Conservation (phyloP, 371 early-diverging fungal species). For the Mucor lusitanicus region DNA sequence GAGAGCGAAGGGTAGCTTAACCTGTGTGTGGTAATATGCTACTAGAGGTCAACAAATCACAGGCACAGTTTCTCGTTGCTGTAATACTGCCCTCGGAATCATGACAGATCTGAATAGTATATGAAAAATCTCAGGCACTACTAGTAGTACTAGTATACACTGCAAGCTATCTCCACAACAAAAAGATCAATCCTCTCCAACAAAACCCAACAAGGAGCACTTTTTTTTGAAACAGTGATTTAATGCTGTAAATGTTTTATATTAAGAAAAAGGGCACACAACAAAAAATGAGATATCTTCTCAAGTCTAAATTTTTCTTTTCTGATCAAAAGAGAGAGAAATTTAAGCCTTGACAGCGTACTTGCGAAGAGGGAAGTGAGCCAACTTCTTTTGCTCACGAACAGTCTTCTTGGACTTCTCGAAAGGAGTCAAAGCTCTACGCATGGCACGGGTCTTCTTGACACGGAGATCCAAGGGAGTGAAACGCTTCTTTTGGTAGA, state of each 20-base stretch:
- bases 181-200: no score
- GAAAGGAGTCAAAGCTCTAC: conserved; percentile 85
- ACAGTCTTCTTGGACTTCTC: conserved; percentile 75
- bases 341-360: conserved; percentile 86
- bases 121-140: no score
- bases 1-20: no score
- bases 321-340: not conserved
- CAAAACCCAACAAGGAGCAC: no score
- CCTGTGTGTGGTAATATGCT: no score
- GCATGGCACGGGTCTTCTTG: conserved; percentile 98
- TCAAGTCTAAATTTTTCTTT: not conserved
- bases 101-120: no score
- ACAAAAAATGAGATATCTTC: conserved; percentile 1
- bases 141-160: no score
- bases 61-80: no score
- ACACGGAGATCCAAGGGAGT: conserved; percentile 90
- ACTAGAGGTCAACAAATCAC: no score
- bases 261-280: not conserved
- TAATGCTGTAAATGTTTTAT: not conserved
- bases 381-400: conserved; percentile 81
- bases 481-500: conserved; percentile 91
- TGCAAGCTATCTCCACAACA: no score
- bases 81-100: no score
- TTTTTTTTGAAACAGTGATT: not conserved
- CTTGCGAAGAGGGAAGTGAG: conserved; percentile 87